These are phyloP conservation scores for Nothophoma quercina DNA, from an alignment of 2,329 filamentous ascomycete species.

Conservation along the genomic window DNA sequence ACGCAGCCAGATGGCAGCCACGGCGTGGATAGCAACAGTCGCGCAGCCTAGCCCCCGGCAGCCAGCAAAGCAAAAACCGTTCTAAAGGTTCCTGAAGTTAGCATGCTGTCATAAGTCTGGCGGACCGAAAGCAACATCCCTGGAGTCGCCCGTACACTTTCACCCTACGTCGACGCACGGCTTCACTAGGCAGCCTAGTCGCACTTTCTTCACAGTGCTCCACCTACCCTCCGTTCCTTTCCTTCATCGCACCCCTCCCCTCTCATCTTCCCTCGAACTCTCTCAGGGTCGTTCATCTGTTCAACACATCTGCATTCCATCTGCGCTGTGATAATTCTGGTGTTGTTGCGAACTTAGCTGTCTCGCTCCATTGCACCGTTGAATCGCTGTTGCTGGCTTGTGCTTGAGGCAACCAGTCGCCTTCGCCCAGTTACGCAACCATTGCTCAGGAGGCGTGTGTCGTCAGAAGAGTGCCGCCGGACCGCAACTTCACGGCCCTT, in stretches of 20 bases:
- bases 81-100: slow-evolving; percentile 29
- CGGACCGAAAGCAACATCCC: slow-evolving; percentile 35
- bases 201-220: slow-evolving; percentile 42
- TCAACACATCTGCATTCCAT: slow-evolving; percentile 22
- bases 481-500: slow-evolving; percentile 18
- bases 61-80: slow-evolving; percentile 29
- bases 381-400: slow-evolving; percentile 16
- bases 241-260: slow-evolving; percentile 34
- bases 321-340: slow-evolving; percentile 25
- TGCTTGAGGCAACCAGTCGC: slow-evolving; percentile 30
- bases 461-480: slow-evolving; percentile 30
- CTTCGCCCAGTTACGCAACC: slow-evolving; percentile 39
- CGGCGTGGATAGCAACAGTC: slow-evolving; percentile 10
- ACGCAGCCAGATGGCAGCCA: slow-evolving; percentile 24
- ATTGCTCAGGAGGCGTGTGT: slow-evolving; percentile 42
- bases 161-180: slow-evolving; percentile 43
- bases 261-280: slow-evolving; percentile 32
- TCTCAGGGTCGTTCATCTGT: slow-evolving; percentile 31
- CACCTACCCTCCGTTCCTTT: slow-evolving; percentile 39
- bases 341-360: slow-evolving; percentile 27
- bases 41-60: slow-evolving; percentile 31
- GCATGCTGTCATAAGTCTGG: slow-evolving; percentile 43
- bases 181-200: slow-evolving; percentile 38
- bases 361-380: slow-evolving; percentile 24
- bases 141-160: slow-evolving; percentile 38